These are phyloP conservation scores for Pluteus cervinus DNA, from an alignment of 768 basidiomycete genomes.

Conservation along the genomic window DNA sequence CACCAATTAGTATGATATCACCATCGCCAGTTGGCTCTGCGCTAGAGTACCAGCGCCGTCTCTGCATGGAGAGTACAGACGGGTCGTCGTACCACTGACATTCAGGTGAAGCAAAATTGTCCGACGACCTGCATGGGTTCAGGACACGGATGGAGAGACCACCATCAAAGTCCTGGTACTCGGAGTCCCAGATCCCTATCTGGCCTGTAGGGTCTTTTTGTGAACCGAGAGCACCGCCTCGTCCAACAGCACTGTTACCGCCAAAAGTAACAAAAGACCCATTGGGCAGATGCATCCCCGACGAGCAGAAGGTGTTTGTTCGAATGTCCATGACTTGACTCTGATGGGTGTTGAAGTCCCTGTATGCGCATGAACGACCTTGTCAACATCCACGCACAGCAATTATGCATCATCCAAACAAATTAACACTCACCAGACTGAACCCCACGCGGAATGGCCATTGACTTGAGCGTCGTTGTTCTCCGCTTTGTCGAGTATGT, in stretches of 20 bases:
- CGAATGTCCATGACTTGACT: slow-evolving; percentile 64
- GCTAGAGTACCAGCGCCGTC: slow-evolving; percentile 71
- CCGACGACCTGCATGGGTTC: slow-evolving; percentile 55
- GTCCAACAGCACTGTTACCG: slow-evolving; percentile 69
- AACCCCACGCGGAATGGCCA: slow-evolving; percentile 70
- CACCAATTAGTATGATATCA: slow-evolving; percentile 71
- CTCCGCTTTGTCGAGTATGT: slow-evolving; percentile 90
- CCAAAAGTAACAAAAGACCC: slow-evolving; percentile 71
- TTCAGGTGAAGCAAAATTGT: slow-evolving; percentile 38
- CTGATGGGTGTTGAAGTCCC: slow-evolving; percentile 56
- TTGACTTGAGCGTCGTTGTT: slow-evolving; percentile 61
- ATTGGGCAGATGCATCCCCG: slow-evolving; percentile 77
- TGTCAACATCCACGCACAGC: too few species aligned
- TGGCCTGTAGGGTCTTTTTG: slow-evolving; percentile 38
- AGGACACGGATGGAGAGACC: slow-evolving; percentile 73
- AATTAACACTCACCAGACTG: slow-evolving; percentile 62
- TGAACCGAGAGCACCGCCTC: slow-evolving; percentile 53
- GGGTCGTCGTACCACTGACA: slow-evolving; percentile 75
- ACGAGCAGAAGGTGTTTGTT: slow-evolving; percentile 76
- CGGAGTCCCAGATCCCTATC: slow-evolving; percentile 51
- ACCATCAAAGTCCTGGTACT: slow-evolving; percentile 78
- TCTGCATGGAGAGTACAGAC: slow-evolving; percentile 55
- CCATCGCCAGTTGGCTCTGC: slow-evolving; percentile 75
- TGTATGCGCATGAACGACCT: slow-evolving; percentile 15
- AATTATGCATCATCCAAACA: too few species aligned